These are phyloP conservation scores for Boeremia exigua DNA, from an alignment of 2,329 filamentous ascomycete species.

Conservation along the genomic window DNA sequence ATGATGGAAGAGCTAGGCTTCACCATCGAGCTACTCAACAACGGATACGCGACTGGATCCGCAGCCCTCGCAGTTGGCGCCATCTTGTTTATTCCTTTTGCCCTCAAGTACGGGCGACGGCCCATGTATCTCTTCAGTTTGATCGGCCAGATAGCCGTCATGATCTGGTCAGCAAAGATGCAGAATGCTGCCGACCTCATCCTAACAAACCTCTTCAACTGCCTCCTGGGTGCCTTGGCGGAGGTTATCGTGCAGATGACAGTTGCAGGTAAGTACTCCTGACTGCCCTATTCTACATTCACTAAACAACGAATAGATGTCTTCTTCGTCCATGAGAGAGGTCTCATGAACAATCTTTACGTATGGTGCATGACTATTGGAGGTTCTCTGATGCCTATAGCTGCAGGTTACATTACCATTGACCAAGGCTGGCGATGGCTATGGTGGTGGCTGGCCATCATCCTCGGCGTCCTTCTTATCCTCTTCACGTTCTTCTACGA, in stretches of 20 bases:
- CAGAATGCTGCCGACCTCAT: slow-evolving; percentile 53
- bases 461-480: slow-evolving; percentile 32
- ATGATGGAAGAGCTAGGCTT: slow-evolving; percentile 19
- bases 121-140: slow-evolving; percentile 55
- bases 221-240: slow-evolving; percentile 52
- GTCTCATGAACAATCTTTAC: slow-evolving; percentile 57
- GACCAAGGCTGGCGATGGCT: slow-evolving; percentile 59
- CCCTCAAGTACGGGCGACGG: slow-evolving; percentile 55
- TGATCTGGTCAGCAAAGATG: slow-evolving; percentile 55
- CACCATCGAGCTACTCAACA: slow-evolving; percentile 47
- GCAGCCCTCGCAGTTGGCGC: slow-evolving; percentile 52
- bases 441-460: slow-evolving; percentile 53
- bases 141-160: slow-evolving; percentile 44
- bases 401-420: slow-evolving; percentile 51
- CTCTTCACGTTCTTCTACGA: slow-evolving; percentile 55
- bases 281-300: not conserved
- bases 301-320: slow-evolving; percentile 36
- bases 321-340: slow-evolving; percentile 58
- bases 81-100: slow-evolving; percentile 54
- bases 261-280: slow-evolving; percentile 42
- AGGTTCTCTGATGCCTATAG: slow-evolving; percentile 49
- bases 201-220: slow-evolving; percentile 52
- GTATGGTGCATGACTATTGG: slow-evolving; percentile 47
- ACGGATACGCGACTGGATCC: slow-evolving; percentile 54
- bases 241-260: slow-evolving; percentile 58